Base-by-base conservation (phyloP, 345 rosid species). In the Crucihimalaya himalaica region DNA sequence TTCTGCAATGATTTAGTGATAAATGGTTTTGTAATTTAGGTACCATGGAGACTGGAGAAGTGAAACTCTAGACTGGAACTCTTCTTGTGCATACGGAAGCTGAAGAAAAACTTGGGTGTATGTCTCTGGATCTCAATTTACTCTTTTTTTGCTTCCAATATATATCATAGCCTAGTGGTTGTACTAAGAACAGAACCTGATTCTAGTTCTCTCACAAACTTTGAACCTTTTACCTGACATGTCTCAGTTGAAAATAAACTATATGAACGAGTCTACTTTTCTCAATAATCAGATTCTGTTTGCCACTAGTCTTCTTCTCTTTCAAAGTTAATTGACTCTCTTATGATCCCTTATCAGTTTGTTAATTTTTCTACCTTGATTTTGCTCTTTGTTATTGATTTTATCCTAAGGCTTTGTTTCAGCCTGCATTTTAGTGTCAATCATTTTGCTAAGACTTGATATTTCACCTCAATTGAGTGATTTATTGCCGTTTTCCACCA, bases 11-110 rank as follows among this genome's bases (percentile, higher is more conserved):
- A 1, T 61, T 51, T 71, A 58, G 35, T 46, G 68, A n/a, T 19
- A 18, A 45, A 19, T 55, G 46, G 53, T 59, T 81, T 68, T 64
- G 19, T 64, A 10, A 60, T 21, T 15, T 72, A 95, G 99, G 85
- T 95, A 86, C 85, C 96, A 92, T 79, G 93, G 92, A 51, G 99
- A 92, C 81, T 95, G 99, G 99, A 90, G 78, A 81, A 87, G 83
- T 79, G 98, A 90, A 81, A 92, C 98, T 8, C 97, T 90, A 67
- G 83, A 86, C 91, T 7, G 99, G 92, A 60, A 77, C 68, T 70
- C 89, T 95, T 60, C 92, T 92, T 46, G 59, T 83, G 83, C 97
- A 90, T 68, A 60, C 84, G 0, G 91, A 92, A 77, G 87, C 91
- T 72, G 86, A 82, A 78, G 86, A 84, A 75, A 85, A 75, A 72